Conservation (phyloP, 2,329 filamentous ascomycete species). For the Trichothecium roseum region DNA sequence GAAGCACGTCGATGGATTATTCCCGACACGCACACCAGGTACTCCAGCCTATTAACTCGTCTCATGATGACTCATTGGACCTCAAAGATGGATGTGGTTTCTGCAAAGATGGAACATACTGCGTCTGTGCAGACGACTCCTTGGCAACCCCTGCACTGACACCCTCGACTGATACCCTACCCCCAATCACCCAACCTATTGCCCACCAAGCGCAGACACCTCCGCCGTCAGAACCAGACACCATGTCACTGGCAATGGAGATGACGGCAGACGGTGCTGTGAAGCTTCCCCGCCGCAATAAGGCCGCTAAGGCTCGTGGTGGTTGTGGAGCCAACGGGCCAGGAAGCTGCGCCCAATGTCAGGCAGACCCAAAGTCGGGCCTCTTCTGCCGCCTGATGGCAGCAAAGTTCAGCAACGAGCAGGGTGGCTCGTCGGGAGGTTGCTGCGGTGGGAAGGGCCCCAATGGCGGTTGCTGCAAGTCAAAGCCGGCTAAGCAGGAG, state of each 20-base stretch:
- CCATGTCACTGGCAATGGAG: slow-evolving; percentile 39
- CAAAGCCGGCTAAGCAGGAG: slow-evolving; percentile 15
- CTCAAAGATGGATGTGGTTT: slow-evolving; percentile 68
- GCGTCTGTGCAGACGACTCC: slow-evolving; percentile 62
- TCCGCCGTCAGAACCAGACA: slow-evolving; percentile 50
- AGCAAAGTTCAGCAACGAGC: slow-evolving; percentile 44
- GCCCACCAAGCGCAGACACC: slow-evolving; percentile 44
- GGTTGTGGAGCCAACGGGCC: slow-evolving; percentile 58
- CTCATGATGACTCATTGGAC: slow-evolving; percentile 12
- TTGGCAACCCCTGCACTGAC: slow-evolving; percentile 28
- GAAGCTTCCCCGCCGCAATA: slow-evolving; percentile 41
- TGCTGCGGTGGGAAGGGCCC: slow-evolving; percentile 55
- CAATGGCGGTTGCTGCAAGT: slow-evolving; percentile 56
- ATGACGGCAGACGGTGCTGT: slow-evolving; percentile 49
- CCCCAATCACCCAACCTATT: slow-evolving; percentile 32
- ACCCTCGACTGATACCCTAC: slow-evolving; percentile 26
- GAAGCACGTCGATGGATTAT: background rate
- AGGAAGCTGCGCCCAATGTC: slow-evolving; percentile 70
- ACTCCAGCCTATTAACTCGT: slow-evolving; percentile 2
- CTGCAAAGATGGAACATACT: slow-evolving; percentile 73
- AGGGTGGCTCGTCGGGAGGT: slow-evolving; percentile 29
- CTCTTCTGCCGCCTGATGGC: slow-evolving; percentile 76
- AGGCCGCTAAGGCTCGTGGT: slow-evolving; percentile 13
- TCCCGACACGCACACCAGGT: background rate
- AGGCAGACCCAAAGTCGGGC: slow-evolving; percentile 66